phyloP scores from a whole-genome alignment of 805 yeast species.

The Vanderwaltozyma verrucispora region DNA sequence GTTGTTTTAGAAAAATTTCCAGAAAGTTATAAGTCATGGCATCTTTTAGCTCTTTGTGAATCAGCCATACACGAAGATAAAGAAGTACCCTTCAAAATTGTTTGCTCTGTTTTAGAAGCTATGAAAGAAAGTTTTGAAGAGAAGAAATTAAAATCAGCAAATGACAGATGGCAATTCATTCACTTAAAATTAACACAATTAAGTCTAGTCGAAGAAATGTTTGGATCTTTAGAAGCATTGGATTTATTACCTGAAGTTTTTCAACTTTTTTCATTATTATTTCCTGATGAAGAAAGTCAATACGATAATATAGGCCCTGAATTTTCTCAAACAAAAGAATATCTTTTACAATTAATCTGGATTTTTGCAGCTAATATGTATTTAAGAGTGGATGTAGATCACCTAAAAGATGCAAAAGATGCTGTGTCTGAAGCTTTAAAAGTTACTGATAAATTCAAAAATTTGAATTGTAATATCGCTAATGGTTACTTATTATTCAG shows the following conservation, averaged over 20 bases:
- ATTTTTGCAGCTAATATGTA: constrained; percentile 61
- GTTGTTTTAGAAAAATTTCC: constrained; percentile 41
- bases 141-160: constrained; percentile 5
- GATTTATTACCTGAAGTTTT: constrained; percentile 61
- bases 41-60: constrained; percentile 51
- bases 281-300: constrained; percentile 10
- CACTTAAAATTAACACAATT: constrained; percentile 70
- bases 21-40: constrained; percentile 53
- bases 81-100: constrained; percentile 45
- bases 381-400: constrained; percentile 35
- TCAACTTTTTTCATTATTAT: constrained; percentile 43
- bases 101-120: constrained; percentile 41
- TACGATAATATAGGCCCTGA: constrained; percentile 8
- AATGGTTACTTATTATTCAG: constrained; percentile 28
- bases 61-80: constrained; percentile 47
- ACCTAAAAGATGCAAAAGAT: constrained; percentile 51
- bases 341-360: constrained; percentile 57
- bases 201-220: constrained; percentile 51
- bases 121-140: constrained; percentile 26
- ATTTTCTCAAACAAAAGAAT: constrained; percentile 23
- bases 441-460: constrained; percentile 35
- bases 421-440: constrained; percentile 65
- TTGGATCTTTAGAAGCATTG: constrained; percentile 49
- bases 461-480: constrained; percentile 20
- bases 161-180: constrained; percentile 38